Percentiles rank a stretch among this genome's conserved stretches.
These are phyloP conservation scores for Plasmodium malariae DNA, from an alignment of 169 alveolate genomes.

Conservation along the genomic window DNA sequence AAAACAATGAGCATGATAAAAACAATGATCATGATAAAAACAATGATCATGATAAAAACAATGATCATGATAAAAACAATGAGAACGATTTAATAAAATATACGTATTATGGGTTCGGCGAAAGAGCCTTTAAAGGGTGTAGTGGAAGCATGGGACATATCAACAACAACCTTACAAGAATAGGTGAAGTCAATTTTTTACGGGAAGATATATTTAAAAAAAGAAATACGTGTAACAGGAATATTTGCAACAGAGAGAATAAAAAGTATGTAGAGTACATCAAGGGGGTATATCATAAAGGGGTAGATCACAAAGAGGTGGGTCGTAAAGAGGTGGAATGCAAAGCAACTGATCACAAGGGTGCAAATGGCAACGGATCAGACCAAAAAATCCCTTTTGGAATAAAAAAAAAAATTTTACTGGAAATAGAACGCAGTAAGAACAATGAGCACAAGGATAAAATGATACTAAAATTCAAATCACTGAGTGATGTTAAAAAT, in stretches of 20 bases:
- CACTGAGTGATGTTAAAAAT: not conserved
- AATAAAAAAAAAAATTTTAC: not conserved
- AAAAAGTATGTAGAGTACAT: not conserved
- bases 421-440: not conserved
- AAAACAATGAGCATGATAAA: not conserved
- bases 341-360: too few relatives aligned
- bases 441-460: not conserved
- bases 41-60: not conserved
- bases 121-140: not conserved
- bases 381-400: not conserved
- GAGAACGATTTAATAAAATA: not conserved
- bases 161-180: not conserved
- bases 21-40: not conserved
- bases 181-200: not conserved
- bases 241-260: not conserved
- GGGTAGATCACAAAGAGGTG: too few relatives aligned
- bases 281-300: not conserved
- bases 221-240: not conserved
- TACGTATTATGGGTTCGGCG: not conserved
- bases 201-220: not conserved
- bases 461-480: not conserved
- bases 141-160: not conserved
- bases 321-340: too few relatives aligned
- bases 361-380: too few relatives aligned
- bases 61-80: not conserved